Conservation (phyloP, 352 stramenopile genomes). For the Pythium scleroteichum region DNA sequence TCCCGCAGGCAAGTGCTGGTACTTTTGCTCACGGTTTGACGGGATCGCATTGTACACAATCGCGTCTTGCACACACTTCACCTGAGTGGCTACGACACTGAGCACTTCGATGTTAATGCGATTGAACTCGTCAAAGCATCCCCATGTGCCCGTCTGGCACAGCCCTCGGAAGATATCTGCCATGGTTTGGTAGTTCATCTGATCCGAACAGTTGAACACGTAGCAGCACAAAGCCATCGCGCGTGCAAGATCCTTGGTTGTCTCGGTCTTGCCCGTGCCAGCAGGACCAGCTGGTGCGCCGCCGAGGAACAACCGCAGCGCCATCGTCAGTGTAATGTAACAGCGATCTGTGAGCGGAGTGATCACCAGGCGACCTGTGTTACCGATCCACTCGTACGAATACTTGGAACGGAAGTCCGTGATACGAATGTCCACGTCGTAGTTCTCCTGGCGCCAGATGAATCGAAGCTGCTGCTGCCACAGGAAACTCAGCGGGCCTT, state of each 20-base stretch:
- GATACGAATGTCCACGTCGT: constrained; percentile 96
- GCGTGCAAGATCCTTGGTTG: constrained; percentile 83
- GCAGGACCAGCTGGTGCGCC: constrained; percentile 92
- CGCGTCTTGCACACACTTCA: constrained; percentile 85
- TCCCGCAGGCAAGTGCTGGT: constrained; percentile 90
- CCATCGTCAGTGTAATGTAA: constrained; percentile 98
- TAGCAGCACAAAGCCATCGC: constrained; percentile 88
- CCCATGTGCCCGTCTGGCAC: constrained; percentile 85
- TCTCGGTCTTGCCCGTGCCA: constrained; percentile 91
- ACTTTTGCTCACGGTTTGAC: constrained; percentile 94
- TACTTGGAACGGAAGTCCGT: constrained; percentile 96
- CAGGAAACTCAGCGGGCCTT: constrained; percentile 84
- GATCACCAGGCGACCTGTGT: constrained; percentile 93
- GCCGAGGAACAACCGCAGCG: constrained; percentile 94
- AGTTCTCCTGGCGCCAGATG: constrained; percentile 92
- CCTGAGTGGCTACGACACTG: constrained; percentile 83
- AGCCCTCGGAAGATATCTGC: constrained; percentile 86
- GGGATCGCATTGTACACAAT: constrained; percentile 90
- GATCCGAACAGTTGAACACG: constrained; percentile 90
- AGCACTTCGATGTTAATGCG: constrained; percentile 89
- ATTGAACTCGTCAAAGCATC: constrained; percentile 90
- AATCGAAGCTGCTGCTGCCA: constrained; percentile 89
- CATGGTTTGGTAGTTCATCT: constrained; percentile 92
- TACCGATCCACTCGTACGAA: constrained; percentile 89
- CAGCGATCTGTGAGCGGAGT: constrained; percentile 96